Evolutionary conservation across 2,329 filamentous ascomycete genomes (phyloP), one percentile per base, ranked within the genome.

Genomic region (Aspergillus melleus): DNA sequence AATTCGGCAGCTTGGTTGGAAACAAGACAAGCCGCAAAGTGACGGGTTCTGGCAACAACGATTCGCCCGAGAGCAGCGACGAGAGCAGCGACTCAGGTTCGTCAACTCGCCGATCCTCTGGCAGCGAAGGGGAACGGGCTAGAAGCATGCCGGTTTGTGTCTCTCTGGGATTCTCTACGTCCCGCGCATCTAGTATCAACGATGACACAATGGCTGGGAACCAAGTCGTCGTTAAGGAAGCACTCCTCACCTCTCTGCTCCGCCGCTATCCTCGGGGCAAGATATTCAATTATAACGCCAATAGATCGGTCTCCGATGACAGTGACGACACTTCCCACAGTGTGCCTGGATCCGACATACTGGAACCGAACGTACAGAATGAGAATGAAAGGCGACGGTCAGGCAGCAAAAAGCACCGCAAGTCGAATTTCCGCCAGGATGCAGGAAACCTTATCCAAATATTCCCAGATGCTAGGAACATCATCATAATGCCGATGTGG

Each of bases 401-500:
- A 26, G 47, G 55, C 10, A 62, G 55, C 24, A 69, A 60, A 51
- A 61, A 65, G 51, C 19, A 55, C 16, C 56, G 61, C n/a, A 64
- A 56, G 6, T 29, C 59, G 22, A 58, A 24, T 10, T 54, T 68
- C 49, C 56, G 63, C 19, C 58, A 66, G 36, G 58, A 70, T 26
- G 66, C 65, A n/a, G 49, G 64, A 4, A 32, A 52, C 6, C 59
- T 73, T 16, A 55, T 71, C 47, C 63, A 66, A 14, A 58, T 70
- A 1, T 60, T 71, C 8, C 64, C 70, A 0, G 61, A 59, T 2
- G 72, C 72, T 6, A 61, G 70, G 22, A 71, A 65, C 52, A 68
- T 76, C 9, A 59, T 66, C 4, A 64, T 74, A 10, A 64, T 71
- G 14, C 74, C 74, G 0, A 57, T 76, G 0, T 76, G 72, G 73